These are phyloP conservation scores for Lactifluus hygrophoroides DNA, from an alignment of 768 basidiomycete species.

Conservation along the genomic window DNA sequence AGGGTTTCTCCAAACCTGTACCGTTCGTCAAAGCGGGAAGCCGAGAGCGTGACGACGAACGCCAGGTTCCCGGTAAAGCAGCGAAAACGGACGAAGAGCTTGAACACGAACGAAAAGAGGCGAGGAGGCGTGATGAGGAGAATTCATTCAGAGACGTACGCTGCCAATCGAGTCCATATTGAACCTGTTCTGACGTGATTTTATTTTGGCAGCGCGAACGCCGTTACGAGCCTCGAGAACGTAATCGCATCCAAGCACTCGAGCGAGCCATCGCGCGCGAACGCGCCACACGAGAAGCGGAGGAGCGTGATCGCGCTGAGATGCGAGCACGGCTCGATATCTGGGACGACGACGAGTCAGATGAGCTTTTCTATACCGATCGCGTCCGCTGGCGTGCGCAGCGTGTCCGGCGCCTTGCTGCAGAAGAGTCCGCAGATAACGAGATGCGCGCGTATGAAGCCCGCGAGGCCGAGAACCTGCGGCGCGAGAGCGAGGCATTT, in stretches of 20 bases:
- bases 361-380: conserved; percentile 89
- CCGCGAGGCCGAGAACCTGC: conserved; percentile 78
- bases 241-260: conserved; percentile 65
- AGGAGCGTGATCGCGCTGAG: conserved; percentile 72
- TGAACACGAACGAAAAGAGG: conserved; percentile 73
- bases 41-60: conserved; percentile 30
- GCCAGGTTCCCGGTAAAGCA: conserved; percentile 28
- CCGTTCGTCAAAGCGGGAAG: conserved; percentile 74
- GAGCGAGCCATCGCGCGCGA: conserved; percentile 73
- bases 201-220: conserved; percentile 63
- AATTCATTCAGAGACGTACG: conserved; percentile 75
- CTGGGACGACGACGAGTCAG: conserved; percentile 90
- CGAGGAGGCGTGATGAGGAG: conserved; percentile 70
- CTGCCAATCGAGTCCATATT: conserved; percentile 26
- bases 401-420: conserved; percentile 57
- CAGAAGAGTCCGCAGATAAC: conserved; percentile 79
- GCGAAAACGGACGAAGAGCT: conserved; percentile 82
- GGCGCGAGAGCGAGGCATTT: conserved; percentile 89
- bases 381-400: conserved; percentile 81
- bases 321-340: conserved; percentile 76
- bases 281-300: conserved; percentile 59
- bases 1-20: conserved; percentile 71
- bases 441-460: conserved; percentile 77
- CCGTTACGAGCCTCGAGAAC: conserved; percentile 86
- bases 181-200: neutral